A percentile compares a stretch with the other conserved stretches of the same genome.
Conservation (phyloP, 345 rosid genomes). For the Lumnitzera littorea region DNA sequence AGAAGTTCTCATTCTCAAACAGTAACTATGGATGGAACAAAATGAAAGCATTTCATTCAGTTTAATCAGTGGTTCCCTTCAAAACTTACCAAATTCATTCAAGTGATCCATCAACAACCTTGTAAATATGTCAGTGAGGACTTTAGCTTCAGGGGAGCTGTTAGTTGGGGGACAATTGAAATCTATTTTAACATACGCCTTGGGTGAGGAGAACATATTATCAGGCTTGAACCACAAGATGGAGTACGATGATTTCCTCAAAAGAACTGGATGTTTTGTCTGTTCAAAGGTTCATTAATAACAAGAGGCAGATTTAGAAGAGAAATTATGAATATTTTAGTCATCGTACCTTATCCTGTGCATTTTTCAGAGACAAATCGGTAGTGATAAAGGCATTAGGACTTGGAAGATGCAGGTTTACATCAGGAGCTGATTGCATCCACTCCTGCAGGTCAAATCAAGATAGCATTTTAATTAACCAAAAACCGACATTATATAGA, state of each 20-base stretch:
- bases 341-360: conserved; percentile 51
- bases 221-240: conserved; percentile 88
- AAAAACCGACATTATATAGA: background rate
- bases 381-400: conserved; percentile 76
- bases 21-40: no score
- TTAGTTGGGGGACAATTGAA: conserved; percentile 73
- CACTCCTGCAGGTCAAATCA: conserved; percentile 49
- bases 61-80: background rate
- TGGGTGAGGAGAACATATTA: conserved; percentile 68
- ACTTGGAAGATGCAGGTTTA: conserved; percentile 60
- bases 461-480: background rate
- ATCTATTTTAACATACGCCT: conserved; percentile 73
- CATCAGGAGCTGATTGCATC: conserved; percentile 60
- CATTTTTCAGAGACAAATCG: conserved; percentile 63
- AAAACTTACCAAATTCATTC: conserved; percentile 84
- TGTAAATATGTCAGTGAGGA: conserved; percentile 64
- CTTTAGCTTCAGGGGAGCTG: conserved; percentile 73
- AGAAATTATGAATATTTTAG: background rate
- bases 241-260: conserved; percentile 58
- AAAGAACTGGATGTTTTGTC: conserved; percentile 51
- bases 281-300: conserved; percentile 25
- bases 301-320: background rate
- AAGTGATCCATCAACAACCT: conserved; percentile 76
- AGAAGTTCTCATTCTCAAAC: background rate
- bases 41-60: background rate